Evolutionary conservation across 164 flowering plant species (phyloP).

Genomic region (Houttuynia cordata): DNA sequence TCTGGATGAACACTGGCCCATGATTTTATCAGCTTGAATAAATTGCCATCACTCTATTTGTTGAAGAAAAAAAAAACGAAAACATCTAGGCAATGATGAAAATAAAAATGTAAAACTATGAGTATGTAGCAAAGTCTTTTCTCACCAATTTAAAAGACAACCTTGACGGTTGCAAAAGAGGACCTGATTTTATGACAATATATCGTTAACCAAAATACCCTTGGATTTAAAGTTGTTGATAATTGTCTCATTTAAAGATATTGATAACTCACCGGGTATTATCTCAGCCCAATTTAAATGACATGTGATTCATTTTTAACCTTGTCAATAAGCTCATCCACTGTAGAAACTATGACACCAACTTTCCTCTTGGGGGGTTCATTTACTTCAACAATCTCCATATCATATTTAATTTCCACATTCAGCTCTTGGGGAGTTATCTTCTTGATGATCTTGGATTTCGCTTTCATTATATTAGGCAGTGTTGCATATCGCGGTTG

Average conservation of each 20-base stretch:
- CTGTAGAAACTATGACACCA: slow-evolving; percentile 72
- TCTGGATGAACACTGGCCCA: too few species aligned
- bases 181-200: not conserved
- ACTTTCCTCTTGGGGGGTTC: slow-evolving; percentile 95
- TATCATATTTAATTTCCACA: slow-evolving; percentile 59
- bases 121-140: not conserved
- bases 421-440: slow-evolving; percentile 59
- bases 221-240: not conserved
- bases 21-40: too few species aligned
- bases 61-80: too few species aligned
- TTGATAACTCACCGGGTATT: not conserved
- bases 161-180: not conserved
- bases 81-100: too few species aligned
- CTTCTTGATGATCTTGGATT: slow-evolving; percentile 79
- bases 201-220: not conserved
- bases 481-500: slow-evolving; percentile 96
- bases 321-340: slow-evolving; percentile 82
- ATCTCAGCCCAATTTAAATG: slow-evolving; percentile 11
- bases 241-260: not conserved
- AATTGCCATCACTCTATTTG: too few species aligned
- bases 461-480: slow-evolving; percentile 98
- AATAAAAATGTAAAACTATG: too few species aligned
- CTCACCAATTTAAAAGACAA: not conserved
- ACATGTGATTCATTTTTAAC: slow-evolving; percentile 78
- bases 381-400: slow-evolving; percentile 69